Evolutionary conservation across 1,139 yeast genomes (phyloP), one percentile per base, ranked within the genome.

Genomic region (Hansenula anomala): DNA sequence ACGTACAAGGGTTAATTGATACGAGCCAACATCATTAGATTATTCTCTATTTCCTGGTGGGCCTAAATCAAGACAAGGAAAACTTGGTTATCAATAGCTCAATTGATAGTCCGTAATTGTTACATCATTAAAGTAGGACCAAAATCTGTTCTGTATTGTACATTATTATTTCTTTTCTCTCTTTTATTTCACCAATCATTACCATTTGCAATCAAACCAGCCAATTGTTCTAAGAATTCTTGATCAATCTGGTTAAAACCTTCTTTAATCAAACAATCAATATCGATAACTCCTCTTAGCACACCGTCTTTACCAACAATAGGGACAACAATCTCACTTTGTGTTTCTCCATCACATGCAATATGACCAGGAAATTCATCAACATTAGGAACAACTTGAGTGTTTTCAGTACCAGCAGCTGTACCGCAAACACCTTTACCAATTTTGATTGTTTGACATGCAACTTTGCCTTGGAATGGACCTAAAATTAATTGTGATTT

Each of bases 381-480:
- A 3, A 90, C 97, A 59, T 92, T 75, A 0, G 71, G 67, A 9
- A 92, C 97, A 11, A 88, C 58, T 57, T 87, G 95, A 0, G 96
- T 82, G 38, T 60, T 38, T 41, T 61, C 59, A 0, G 67, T 49
- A 0, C 58, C 46, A 0, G 95, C 96, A 2, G 96, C 95, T 1
- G 76, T 67, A 7, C 98, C 97, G 63, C 97, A 92, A 0, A 92
- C 97, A 9, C 98, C 98, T 42, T 66, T 71, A 6, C 96, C 97
- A 41, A 84, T 66, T 41, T 66, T 57, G 42, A 92, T 92, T 16
- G 65, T 61, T 60, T 92, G 97, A 56, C 98, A 92, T 0, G 97
- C 97, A 4, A 92, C 97, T 59, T 88, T 88, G 2, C 98, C 98
- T 60, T 88, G 96, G 59, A 92, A 92, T 9, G 98, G 98, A 0